Percentiles rank a stretch among this genome's conserved stretches.
Evolutionary conservation across 495 filamentous ascomycete genomes (phyloP).

Genomic region (Daldinia childiae): DNA sequence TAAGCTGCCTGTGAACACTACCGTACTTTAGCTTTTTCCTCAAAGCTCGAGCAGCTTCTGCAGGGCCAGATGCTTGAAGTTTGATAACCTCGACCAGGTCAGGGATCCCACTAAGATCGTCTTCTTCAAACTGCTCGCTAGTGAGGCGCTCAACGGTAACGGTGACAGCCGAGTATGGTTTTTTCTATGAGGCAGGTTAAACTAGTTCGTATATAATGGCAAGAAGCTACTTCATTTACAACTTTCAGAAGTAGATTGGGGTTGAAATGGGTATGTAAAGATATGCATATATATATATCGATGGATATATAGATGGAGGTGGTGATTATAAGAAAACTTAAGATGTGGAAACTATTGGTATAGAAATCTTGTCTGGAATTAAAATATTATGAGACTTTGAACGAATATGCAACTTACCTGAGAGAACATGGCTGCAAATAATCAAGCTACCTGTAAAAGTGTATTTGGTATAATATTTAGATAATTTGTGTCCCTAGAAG

Average conservation of each 20-base stretch:
- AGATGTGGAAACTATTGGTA: constrained; percentile 1
- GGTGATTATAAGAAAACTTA: background rate
- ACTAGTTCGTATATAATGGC: background rate
- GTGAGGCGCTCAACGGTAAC: constrained; percentile 94
- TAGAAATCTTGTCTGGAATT: background rate
- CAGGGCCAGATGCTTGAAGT: constrained; percentile 86
- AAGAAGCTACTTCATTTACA: background rate
- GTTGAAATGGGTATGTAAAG: background rate
- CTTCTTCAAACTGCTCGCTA: constrained; percentile 85
- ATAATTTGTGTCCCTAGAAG: background rate
- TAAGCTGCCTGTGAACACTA: constrained; percentile 87
- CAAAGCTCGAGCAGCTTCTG: constrained; percentile 89
- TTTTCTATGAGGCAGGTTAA: constrained; percentile 67
- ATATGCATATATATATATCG: background rate
- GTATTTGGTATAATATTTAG: constrained; percentile 7
- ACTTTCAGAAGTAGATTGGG: background rate
- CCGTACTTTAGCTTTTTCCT: constrained; percentile 99
- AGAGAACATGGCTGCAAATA: constrained; percentile 50
- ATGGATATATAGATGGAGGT: background rate
- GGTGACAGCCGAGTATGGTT: constrained; percentile 93
- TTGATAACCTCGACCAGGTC: constrained; percentile 94
- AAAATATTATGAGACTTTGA: background rate
- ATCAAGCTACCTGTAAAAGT: background rate
- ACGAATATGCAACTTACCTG: constrained; percentile 46
- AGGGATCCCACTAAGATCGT: constrained; percentile 90